phyloP scores from a whole-genome alignment of 352 stramenopile genomes.

The Plasmopara viticola region DNA sequence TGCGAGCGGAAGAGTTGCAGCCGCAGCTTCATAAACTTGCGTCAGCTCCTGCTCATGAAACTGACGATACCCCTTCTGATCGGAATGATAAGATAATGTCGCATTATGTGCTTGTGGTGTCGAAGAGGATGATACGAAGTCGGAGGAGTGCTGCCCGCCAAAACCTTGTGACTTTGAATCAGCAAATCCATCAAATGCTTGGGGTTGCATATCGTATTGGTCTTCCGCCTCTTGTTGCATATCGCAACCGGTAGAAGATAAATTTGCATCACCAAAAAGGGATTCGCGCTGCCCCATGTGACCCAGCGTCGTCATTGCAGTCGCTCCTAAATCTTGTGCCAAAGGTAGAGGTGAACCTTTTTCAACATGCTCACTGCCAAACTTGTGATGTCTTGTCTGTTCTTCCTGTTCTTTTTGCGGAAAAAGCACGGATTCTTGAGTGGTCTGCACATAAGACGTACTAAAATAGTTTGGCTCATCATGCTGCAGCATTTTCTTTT shows the following conservation, averaged over 20 bases:
- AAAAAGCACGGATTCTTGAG: slow-evolving; percentile 2
- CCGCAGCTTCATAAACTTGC: slow-evolving; percentile 4
- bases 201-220: slow-evolving; percentile 5
- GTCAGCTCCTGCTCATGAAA: slow-evolving; percentile 6
- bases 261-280: neutral
- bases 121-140: slow-evolving; percentile 30
- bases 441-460: slow-evolving; percentile 4
- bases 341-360: neutral
- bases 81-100: slow-evolving; percentile 12
- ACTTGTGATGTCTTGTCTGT: slow-evolving; percentile 7
- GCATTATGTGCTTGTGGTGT: slow-evolving; percentile 18
- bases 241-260: neutral
- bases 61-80: slow-evolving; percentile 8
- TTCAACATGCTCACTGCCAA: slow-evolving; percentile 6
- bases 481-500: slow-evolving; percentile 7
- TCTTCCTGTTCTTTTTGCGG: slow-evolving; percentile 9
- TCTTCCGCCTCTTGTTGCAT: slow-evolving; percentile 1
- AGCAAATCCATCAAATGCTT: slow-evolving; percentile 23
- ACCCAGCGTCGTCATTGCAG: slow-evolving; percentile 1
- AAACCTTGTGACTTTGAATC: slow-evolving; percentile 13
- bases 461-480: slow-evolving; percentile 4
- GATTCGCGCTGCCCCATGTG: slow-evolving; percentile 9
- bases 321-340: neutral
- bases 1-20: slow-evolving; percentile 11
- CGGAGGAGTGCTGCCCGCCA: slow-evolving; percentile 9